Conservation (phyloP, 805 yeast genomes). For the Debaryomyces tyrocola region DNA sequence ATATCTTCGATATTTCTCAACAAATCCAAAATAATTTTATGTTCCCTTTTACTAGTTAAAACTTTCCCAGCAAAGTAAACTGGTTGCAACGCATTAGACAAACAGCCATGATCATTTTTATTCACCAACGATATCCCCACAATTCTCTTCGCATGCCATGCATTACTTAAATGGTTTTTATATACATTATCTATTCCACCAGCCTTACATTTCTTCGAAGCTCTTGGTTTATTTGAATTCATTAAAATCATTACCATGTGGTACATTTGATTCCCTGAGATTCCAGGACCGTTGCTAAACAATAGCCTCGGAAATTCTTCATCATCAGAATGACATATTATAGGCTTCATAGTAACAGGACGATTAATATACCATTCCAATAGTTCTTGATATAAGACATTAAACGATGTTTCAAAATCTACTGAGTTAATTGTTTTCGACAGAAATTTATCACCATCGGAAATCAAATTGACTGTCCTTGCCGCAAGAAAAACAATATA, state of each 20-base stretch:
- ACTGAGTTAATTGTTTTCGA: not conserved
- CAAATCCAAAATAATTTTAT: conserved; percentile 18
- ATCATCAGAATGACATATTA: conserved; percentile 5
- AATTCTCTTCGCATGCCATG: conserved; percentile 4
- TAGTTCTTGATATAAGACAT: conserved; percentile 1
- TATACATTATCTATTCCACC: not conserved
- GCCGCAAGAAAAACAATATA: conserved; percentile 4
- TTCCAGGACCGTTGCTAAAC: conserved; percentile 2
- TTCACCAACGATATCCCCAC: conserved; percentile 1
- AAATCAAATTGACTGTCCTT: conserved; percentile 1
- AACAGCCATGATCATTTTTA: conserved; percentile 20
- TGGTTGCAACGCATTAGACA: conserved; percentile 22
- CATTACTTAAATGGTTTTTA: conserved; percentile 2
- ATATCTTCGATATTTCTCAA: conserved; percentile 19
- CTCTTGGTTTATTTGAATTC: conserved; percentile 3
- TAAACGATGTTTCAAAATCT: not conserved
- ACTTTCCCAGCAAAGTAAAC: conserved; percentile 22
- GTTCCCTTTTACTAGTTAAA: conserved; percentile 18
- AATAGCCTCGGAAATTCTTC: conserved; percentile 3
- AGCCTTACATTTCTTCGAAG: conserved; percentile 1
- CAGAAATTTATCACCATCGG: conserved; percentile 1
- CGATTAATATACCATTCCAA: conserved; percentile 4
- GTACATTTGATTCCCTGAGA: conserved; percentile 3
- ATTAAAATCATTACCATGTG: conserved; percentile 3
- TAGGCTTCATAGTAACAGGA: not conserved